Percentiles rank a stretch among this genome's conserved stretches.
Evolutionary conservation across 1,284 basidiomycete genomes (phyloP).

Genomic region (Ceratobasidium sp.): DNA sequence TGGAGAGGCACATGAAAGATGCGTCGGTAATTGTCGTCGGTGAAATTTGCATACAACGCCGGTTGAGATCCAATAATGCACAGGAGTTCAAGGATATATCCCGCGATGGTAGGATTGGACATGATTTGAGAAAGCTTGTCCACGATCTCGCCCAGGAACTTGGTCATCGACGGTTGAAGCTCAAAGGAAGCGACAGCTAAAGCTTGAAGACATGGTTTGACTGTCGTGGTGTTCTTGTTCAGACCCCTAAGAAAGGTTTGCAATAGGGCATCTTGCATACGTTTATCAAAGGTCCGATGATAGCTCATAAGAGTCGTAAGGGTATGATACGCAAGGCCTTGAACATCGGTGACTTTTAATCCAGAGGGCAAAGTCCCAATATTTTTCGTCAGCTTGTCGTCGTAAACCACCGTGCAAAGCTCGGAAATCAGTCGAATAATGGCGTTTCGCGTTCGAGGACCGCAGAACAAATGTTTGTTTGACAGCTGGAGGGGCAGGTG

Average conservation of each 20-base stretch:
- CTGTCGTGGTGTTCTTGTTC: conserved; percentile 78
- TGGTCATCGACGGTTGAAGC: conserved; percentile 85
- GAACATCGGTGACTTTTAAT: conserved; percentile 84
- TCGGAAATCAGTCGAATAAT: conserved; percentile 75
- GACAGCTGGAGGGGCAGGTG: conserved; percentile 92
- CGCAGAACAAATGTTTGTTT: conserved; percentile 98
- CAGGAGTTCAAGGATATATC: conserved; percentile 96
- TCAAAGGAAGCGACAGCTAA: conserved; percentile 92
- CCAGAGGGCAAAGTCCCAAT: conserved; percentile 73
- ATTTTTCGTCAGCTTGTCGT: conserved; percentile 70
- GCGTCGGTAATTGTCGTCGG: conserved; percentile 91
- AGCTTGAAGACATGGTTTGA: conserved; percentile 93
- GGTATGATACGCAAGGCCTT: conserved; percentile 89
- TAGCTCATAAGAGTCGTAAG: conserved; percentile 93
- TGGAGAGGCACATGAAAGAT: conserved; percentile 96
- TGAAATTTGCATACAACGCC: conserved; percentile 90
- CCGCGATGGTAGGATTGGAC: conserved; percentile 92
- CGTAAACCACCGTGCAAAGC: conserved; percentile 79
- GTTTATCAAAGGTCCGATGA: conserved; percentile 79
- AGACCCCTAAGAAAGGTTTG: conserved; percentile 88
- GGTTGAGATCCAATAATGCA: conserved; percentile 87
- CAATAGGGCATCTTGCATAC: conserved; percentile 76
- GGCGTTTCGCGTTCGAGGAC: conserved; percentile 78
- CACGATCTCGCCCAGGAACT: conserved; percentile 83
- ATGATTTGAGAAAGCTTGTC: conserved; percentile 94